phyloP scores from a whole-genome alignment of 1,284 basidiomycete genomes.

The Wallemia ichthyophaga region DNA sequence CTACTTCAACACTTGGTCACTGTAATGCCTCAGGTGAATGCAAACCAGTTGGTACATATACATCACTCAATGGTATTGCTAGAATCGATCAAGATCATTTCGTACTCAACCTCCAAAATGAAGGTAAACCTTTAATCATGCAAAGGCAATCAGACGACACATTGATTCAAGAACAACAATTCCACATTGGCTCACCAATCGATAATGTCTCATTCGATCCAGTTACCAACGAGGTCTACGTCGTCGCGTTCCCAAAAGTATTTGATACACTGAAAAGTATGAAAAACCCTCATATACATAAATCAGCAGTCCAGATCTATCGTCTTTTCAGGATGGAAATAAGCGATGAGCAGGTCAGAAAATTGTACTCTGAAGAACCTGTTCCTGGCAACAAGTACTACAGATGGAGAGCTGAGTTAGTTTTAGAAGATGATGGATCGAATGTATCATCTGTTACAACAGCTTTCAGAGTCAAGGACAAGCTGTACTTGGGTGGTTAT shows the following conservation, averaged over 20 bases:
- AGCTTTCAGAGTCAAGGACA: background rate
- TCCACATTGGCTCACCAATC: background rate
- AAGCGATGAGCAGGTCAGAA: background rate
- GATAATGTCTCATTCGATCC: background rate
- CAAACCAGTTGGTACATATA: background rate
- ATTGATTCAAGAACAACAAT: background rate
- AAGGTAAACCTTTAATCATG: background rate
- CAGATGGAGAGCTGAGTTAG: background rate
- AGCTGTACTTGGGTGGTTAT: background rate
- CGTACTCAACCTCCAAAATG: background rate
- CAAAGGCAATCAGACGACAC: background rate
- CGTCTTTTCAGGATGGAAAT: background rate
- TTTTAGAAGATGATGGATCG: background rate
- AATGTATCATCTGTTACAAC: background rate
- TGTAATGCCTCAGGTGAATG: background rate
- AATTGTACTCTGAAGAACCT: background rate
- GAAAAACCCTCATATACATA: background rate
- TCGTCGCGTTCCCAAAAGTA: background rate
- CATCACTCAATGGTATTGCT: background rate
- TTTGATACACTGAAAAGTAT: background rate
- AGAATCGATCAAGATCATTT: background rate
- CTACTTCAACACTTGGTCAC: background rate
- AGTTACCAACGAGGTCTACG: background rate
- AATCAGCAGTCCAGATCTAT: background rate
- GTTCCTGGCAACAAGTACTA: background rate